Conservation (phyloP, 768 basidiomycete species). For the Kockovaella imperatae region DNA sequence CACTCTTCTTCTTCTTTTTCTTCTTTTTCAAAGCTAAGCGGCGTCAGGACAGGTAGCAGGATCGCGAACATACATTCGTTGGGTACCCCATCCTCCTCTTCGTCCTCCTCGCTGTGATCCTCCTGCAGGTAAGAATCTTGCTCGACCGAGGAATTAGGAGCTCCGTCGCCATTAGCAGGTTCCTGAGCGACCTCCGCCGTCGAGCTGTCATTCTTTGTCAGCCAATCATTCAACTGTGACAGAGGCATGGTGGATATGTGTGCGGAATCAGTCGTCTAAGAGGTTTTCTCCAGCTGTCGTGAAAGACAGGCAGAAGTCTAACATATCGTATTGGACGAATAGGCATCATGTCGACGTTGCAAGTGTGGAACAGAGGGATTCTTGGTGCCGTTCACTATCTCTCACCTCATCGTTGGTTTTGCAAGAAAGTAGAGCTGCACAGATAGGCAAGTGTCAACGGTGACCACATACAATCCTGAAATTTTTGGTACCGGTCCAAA, state of each 20-base stretch:
- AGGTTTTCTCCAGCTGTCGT: conserved; percentile 16
- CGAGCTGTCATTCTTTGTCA: too few relatives aligned
- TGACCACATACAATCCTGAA: too few relatives aligned
- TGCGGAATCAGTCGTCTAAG: conserved; percentile 18
- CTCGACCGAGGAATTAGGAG: conserved; percentile 8
- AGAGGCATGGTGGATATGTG: background rate
- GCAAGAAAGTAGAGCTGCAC: too few relatives aligned
- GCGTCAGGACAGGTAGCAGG: background rate
- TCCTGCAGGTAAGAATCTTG: conserved; percentile 5
- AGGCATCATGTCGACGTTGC: conserved; percentile 14
- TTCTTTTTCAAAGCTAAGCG: conserved; percentile 61
- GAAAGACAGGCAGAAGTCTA: conserved; percentile 33
- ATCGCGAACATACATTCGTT: background rate
- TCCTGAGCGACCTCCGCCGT: background rate
- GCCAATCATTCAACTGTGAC: background rate
- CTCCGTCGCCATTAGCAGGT: conserved; percentile 1
- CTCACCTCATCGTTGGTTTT: too few relatives aligned
- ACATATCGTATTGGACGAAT: conserved; percentile 35
- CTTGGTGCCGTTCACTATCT: too few relatives aligned
- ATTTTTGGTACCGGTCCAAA: too few relatives aligned
- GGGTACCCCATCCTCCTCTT: conserved; percentile 14
- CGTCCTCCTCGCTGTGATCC: conserved; percentile 16
- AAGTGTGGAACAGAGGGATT: background rate
- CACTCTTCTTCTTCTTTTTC: conserved; percentile 74
- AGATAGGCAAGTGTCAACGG: too few relatives aligned